phyloP scores from a whole-genome alignment of 768 basidiomycete genomes.

The Russula sp. region DNA sequence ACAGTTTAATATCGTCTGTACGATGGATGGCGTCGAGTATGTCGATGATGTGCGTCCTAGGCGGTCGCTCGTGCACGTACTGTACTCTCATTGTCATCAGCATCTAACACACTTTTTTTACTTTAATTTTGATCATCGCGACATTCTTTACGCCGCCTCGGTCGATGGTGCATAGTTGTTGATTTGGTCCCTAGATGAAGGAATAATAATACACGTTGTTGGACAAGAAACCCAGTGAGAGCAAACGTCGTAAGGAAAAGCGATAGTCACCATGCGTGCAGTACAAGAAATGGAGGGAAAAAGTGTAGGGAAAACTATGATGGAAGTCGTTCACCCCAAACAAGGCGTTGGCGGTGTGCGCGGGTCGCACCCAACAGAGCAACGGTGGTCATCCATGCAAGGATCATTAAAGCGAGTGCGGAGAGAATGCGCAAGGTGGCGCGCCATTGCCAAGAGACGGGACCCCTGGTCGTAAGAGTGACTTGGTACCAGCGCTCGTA shows the following conservation, averaged over 20 bases:
- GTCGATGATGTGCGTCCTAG: too few species aligned
- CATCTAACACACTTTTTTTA: too few species aligned
- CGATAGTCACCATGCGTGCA: background rate
- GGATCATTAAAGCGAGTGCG: constrained; percentile 50
- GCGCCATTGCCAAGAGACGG: constrained; percentile 73
- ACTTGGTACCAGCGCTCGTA: constrained; percentile 71
- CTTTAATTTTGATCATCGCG: too few species aligned
- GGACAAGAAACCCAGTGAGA: constrained; percentile 7
- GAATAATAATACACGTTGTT: constrained; percentile 16
- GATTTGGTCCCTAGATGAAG: background rate
- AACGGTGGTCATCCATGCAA: constrained; percentile 57
- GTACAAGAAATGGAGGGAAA: background rate
- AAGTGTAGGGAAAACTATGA: constrained; percentile 41
- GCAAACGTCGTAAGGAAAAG: background rate
- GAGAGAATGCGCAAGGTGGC: constrained; percentile 48
- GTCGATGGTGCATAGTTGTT: background rate
- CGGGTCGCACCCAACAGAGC: constrained; percentile 64
- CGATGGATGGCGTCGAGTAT: constrained; percentile 24
- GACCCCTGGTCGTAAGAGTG: constrained; percentile 69
- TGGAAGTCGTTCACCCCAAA: constrained; percentile 80
- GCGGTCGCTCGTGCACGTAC: too few species aligned
- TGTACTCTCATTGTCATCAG: too few species aligned
- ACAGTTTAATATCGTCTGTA: too few species aligned
- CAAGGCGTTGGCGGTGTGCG: constrained; percentile 69
- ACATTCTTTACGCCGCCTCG: too few species aligned